Evolutionary conservation across 2,329 filamentous ascomycete genomes (phyloP), one percentile per base, ranked within the genome.

Genomic region (Alternaria hordeiaustralica): DNA sequence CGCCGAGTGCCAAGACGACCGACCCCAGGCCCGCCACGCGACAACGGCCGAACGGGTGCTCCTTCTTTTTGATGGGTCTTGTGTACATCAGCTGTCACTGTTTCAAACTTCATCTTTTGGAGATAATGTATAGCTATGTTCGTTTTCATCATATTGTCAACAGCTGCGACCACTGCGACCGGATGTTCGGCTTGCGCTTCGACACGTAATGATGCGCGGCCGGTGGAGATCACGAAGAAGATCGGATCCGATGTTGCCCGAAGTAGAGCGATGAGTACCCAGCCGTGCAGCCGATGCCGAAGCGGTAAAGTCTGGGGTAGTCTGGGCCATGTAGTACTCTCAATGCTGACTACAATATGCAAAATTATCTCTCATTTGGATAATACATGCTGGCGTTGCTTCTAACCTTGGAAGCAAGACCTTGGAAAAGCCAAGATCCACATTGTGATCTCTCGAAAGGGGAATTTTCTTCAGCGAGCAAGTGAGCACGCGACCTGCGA

Each of bases 1-100:
- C 45, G 61, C 68, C 63, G 55, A 60, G 61, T 55, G 68, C 70
- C 70, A 71, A 72, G 67, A 55, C 43, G 41, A 58, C 33, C 21
- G 43, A 61, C 58, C 20, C 65, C 63, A 56, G 21, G 28, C 28
- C 46, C 60, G 59, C 60, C 63, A 68, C 63, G 51, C 63, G 62
- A 63, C 26, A 62, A 65, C 58, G n/a, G 54, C 54, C 45, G 55
- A 51, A 53, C 25, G 41, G 51, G 58, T 49, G 28, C 13, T 36
- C 28, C 10, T 41, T 53, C 28, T 53, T 53, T 53, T 53, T 28
- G 23, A 55, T 55, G 53, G 53, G 53, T 36, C 49, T 23, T 9
- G 30, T n/a, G 3, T 20, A 36, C 13, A 23, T 23, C 43, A 33
- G 30, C 21, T 13, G 33, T 36, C 47, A 18, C 11, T 44, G 15